Percentiles rank a stretch among this genome's conserved stretches.
Evolutionary conservation across 768 basidiomycete genomes (phyloP).

Genomic region (Lactarius akahatsu): DNA sequence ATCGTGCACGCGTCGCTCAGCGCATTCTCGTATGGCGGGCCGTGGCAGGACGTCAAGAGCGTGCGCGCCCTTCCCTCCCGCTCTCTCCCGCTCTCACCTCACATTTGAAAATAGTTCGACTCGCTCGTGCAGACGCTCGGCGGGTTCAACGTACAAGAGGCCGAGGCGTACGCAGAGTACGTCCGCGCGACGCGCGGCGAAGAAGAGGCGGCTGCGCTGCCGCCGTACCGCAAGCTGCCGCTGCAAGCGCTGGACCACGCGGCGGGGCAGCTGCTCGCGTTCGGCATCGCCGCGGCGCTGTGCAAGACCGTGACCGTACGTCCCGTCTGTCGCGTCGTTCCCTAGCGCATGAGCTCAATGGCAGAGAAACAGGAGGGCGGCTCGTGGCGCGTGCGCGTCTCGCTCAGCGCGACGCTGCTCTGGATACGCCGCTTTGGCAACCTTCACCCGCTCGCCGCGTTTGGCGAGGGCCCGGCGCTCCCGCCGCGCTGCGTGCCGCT

Average conservation of each 20-base stretch:
- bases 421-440: constrained; percentile 58
- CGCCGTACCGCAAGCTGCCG: constrained; percentile 44
- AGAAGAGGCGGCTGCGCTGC: constrained; percentile 23
- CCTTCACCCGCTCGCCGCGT: constrained; percentile 42
- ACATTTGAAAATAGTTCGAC: constrained; percentile 48
- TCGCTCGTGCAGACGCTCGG: constrained; percentile 62
- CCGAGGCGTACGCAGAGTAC: constrained; percentile 43
- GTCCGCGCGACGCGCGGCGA: constrained; percentile 24
- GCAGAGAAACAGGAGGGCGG: constrained; percentile 49
- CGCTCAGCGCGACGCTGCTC: constrained; percentile 53
- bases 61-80: constrained; percentile 35
- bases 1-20: constrained; percentile 54
- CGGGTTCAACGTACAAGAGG: constrained; percentile 61
- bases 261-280: constrained; percentile 57
- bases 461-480: constrained; percentile 42
- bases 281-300: constrained; percentile 57
- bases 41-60: constrained; percentile 53
- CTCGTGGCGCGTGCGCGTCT: constrained; percentile 59
- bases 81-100: neutral
- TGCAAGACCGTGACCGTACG: constrained; percentile 51
- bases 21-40: constrained; percentile 59
- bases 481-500: constrained; percentile 39
- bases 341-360: neutral
- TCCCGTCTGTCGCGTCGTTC: neutral
- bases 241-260: constrained; percentile 62